Evolutionary conservation across 768 basidiomycete species (phyloP).

Genomic region (Lactarius trivialis): DNA sequence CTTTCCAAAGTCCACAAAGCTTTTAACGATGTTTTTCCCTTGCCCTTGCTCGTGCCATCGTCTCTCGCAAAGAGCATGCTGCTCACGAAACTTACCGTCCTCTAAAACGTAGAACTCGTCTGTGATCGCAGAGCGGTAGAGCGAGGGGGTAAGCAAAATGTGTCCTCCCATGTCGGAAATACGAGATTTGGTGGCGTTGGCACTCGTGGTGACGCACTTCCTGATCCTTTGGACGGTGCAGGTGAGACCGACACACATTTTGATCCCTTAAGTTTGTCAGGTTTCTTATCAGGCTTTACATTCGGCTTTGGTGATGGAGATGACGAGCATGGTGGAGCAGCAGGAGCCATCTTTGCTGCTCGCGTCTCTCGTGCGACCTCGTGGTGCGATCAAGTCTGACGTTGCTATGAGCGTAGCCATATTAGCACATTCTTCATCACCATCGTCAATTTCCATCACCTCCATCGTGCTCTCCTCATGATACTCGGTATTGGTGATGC

Average conservation of each 20-base stretch:
- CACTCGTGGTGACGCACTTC: conserved; percentile 26
- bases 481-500: conserved; percentile 36
- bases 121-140: conserved; percentile 37
- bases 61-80: conserved; percentile 51
- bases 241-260: conserved; percentile 34
- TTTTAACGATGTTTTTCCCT: conserved; percentile 30
- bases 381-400: conserved; percentile 11
- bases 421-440: conserved; percentile 30
- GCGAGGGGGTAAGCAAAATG: conserved; percentile 72
- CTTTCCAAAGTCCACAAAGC: conserved; percentile 44
- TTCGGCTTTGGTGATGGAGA: conserved; percentile 20
- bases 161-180: conserved; percentile 82
- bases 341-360: background rate
- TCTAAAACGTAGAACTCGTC: conserved; percentile 37
- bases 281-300: conserved; percentile 27
- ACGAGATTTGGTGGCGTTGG: conserved; percentile 64
- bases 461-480: conserved; percentile 61
- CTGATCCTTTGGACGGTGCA: conserved; percentile 39
- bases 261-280: conserved; percentile 28
- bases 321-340: conserved; percentile 10
- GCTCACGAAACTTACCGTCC: conserved; percentile 60
- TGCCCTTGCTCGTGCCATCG: conserved; percentile 23
- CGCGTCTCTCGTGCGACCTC: background rate
- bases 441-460: conserved; percentile 71
- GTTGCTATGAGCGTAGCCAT: conserved; percentile 10